Conservation (phyloP, 805 yeast species). For the Komagataella phaffii region DNA sequence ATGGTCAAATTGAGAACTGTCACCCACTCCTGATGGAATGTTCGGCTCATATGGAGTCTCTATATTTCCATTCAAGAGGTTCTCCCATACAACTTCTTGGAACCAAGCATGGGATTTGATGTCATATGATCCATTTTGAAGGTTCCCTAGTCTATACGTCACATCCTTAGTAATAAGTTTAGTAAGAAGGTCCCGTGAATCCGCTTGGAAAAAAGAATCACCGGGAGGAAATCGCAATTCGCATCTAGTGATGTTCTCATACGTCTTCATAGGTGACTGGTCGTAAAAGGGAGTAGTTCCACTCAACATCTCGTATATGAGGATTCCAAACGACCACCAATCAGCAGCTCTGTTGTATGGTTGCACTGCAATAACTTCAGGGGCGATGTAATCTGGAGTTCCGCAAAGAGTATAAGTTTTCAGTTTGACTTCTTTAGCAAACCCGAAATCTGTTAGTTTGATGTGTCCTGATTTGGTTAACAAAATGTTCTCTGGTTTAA, state of each 20-base stretch:
- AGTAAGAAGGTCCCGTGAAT: constrained; percentile 34
- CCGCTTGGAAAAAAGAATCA: constrained; percentile 33
- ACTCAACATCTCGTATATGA: constrained; percentile 48
- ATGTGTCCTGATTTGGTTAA: constrained; percentile 48
- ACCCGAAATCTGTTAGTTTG: constrained; percentile 48
- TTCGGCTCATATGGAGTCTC: constrained; percentile 58
- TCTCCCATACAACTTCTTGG: constrained; percentile 48
- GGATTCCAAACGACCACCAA: constrained; percentile 54
- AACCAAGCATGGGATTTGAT: constrained; percentile 47
- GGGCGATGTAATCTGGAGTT: constrained; percentile 53
- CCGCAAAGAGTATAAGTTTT: constrained; percentile 53
- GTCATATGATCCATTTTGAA: constrained; percentile 44
- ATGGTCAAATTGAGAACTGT: constrained; percentile 48
- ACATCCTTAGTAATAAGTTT: constrained; percentile 41
- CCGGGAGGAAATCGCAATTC: constrained; percentile 31
- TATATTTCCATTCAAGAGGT: constrained; percentile 38
- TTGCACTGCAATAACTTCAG: constrained; percentile 51
- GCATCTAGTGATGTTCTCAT: constrained; percentile 43
- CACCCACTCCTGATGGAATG: constrained; percentile 52
- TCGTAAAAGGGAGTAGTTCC: constrained; percentile 54
- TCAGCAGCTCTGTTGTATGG: constrained; percentile 52
- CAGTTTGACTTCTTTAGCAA: constrained; percentile 46
- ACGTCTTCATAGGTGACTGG: constrained; percentile 50
- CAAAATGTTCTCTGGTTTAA: constrained; percentile 48
- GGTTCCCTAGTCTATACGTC: constrained; percentile 41